Base-by-base conservation (phyloP, 2,329 filamentous ascomycete genomes). In the Chalaropsis ovoidea region DNA sequence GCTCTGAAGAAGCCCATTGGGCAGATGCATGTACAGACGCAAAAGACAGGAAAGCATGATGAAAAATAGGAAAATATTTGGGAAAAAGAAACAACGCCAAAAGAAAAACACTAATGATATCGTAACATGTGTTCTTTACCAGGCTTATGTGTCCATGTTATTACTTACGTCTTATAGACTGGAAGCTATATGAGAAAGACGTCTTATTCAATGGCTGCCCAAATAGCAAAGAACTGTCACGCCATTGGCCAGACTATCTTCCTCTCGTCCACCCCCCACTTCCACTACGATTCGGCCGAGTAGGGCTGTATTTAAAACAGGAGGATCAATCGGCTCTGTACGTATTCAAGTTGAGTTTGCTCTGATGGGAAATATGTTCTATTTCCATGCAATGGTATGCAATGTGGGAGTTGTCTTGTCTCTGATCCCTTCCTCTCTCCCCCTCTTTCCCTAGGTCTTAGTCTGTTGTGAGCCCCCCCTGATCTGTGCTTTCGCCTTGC, bases 81-180 rank as follows among this genome's bases (percentile, higher is more conserved):
- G 8, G 17, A 35, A 58, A 35, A 58, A 35, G 56, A 24, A 43
- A 45, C 4, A 31, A 27, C 17, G 15, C 2, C 24, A 31, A 62
- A 62, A 62, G 24, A 27, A 47, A 62, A 10, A 58, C 24, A 58
- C 54, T 22, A 58, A 58, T 22, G 31, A 22, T 19, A 58, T 35
- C 27, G 31, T 39, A 58, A 58, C 54, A 58, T 58, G 54, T 58
- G 54, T 58, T 58, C 54, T 58, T 39, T 58, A 47, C 43, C 4
- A n/a, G n/a, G 43, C 42, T 13, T 47, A n/a, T 10, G 54, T 17
- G 15, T 10, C 27, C n/a, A 2, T 47, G 10, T 47, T 39, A 3
- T 39, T 39, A 10, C 35, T 39, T 39, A 10, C 47, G 22, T 27
- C 22, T 52, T 52, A 27, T 52, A 24, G 10, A 1, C 24, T 52